Evolutionary conservation across 768 basidiomycete species (phyloP), one percentile per base, ranked within the genome.

Genomic region (Coprinellus micaceus): DNA sequence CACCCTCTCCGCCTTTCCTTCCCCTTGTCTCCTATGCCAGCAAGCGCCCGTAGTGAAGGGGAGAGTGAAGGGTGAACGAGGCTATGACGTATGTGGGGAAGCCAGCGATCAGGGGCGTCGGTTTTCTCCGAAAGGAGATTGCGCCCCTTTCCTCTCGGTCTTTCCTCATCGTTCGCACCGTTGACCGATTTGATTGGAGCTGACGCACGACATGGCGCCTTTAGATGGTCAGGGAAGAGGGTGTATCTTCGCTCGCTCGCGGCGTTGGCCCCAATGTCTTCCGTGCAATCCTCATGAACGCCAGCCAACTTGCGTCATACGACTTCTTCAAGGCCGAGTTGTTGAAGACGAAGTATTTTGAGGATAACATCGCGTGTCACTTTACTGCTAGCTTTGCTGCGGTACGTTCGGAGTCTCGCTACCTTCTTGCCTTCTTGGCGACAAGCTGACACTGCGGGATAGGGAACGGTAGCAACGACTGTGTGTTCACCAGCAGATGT

Each of bases 271-370:
- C 94, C 0, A 96, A 96, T 62, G 85, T 93, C 5, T 86, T 94
- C 68, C 82, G 93, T 67, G 88, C 92, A 1, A 65, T 94, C 13
- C 69, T 95, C 59, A 94, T 94, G 92, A 95, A 94, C 68, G 90
- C 91, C 48, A 89, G 87, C 73, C 93, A 96, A 68, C 83, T 95
- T 24, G 93, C 91, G 1, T 92, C 91, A 85, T 96, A 96, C 65
- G 94, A 96, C 69, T 92, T 89, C 69, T 93, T 94, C 82, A 96
- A 96, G 70, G 78, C 85, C 2, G 86, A 91, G 64, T 74, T 95
- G 4, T 70, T 94, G 48, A 85, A 85, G 69, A 84, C 83, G 2
- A 61, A 69, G 6, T 84, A 88, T 66, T 88, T 95, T 61, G 70
- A 86, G 1, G 94, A 96, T 62, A 94, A 94, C 63, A 91, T 94